A percentile compares a stretch with the other conserved stretches of the same genome.
phyloP scores from a whole-genome alignment of 208 protist species.

The Acanthamoeba pearcei region DNA sequence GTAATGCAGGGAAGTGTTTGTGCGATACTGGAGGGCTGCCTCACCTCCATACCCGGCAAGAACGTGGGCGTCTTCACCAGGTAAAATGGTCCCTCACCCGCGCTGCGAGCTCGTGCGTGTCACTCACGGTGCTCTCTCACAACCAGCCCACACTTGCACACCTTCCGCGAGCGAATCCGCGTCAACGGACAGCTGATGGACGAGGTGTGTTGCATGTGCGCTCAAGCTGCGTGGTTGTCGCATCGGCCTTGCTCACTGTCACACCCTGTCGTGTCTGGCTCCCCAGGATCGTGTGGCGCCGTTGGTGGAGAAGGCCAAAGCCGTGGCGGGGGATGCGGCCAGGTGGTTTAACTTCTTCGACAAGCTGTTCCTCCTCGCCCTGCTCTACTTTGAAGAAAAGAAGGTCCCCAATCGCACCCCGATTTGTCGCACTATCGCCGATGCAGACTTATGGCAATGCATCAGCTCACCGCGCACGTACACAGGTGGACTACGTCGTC shows the following conservation, averaged over 20 bases:
- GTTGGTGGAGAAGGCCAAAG: constrained; percentile 35
- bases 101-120: neutral
- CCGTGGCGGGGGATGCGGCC: neutral
- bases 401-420: neutral
- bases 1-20: constrained; percentile 9
- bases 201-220: neutral
- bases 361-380: constrained; percentile 21
- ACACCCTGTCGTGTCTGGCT: neutral
- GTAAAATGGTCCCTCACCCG: neutral
- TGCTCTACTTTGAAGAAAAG: constrained; percentile 57
- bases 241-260: too few species aligned
- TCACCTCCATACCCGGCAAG: neutral
- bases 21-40: constrained; percentile 40
- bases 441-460: neutral
- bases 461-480: neutral
- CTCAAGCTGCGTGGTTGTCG: too few species aligned
- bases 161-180: constrained; percentile 39
- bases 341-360: constrained; percentile 30
- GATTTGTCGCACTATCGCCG: neutral
- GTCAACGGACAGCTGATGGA: constrained; percentile 53
- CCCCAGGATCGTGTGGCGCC: constrained; percentile 28
- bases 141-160: constrained; percentile 14
- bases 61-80: constrained; percentile 27
- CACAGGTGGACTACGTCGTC: neutral
- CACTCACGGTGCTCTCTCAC: neutral